phyloP scores from a whole-genome alignment of 2,329 filamentous ascomycete genomes.

The Trichoderma sp. region DNA sequence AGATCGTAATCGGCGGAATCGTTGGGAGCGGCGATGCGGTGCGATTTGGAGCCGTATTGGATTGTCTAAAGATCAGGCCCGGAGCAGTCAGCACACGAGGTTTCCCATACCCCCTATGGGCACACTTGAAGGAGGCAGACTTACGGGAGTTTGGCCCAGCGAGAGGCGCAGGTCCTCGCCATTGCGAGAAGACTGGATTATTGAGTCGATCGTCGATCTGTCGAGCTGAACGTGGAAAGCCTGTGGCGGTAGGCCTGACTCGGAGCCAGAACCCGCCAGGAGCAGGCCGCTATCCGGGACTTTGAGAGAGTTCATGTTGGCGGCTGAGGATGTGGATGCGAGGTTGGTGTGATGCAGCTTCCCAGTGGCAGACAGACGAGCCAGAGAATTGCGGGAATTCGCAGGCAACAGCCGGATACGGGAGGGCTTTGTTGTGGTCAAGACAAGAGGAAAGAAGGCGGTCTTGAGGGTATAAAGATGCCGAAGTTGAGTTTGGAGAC shows the following conservation, averaged over 20 bases:
- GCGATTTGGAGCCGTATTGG: constrained; percentile 51
- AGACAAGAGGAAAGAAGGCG: background rate
- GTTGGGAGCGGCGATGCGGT: constrained; percentile 45
- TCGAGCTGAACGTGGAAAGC: constrained; percentile 58
- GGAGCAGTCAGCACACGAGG: constrained; percentile 23
- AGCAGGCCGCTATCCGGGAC: constrained; percentile 58
- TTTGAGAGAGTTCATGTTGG: constrained; percentile 51
- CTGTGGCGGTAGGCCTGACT: constrained; percentile 47
- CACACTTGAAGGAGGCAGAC: constrained; percentile 30
- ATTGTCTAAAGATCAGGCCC: constrained; percentile 44
- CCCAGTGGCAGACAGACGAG: constrained; percentile 4
- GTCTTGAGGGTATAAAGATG: background rate
- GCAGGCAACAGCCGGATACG: background rate
- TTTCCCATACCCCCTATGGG: background rate
- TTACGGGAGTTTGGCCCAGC: constrained; percentile 59
- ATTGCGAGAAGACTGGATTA: constrained; percentile 59
- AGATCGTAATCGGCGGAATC: constrained; percentile 54
- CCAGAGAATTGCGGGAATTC: background rate
- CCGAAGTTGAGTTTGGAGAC: background rate
- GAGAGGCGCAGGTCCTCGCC: constrained; percentile 57
- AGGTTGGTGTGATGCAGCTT: background rate
- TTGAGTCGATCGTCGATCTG: constrained; percentile 58
- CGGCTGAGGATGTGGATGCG: background rate
- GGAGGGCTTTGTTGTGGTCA: background rate
- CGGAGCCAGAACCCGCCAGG: constrained; percentile 49